A percentile compares a stretch with the other conserved stretches of the same genome.
phyloP scores from a whole-genome alignment of 1,139 yeast genomes.

The Debaryomyces subglobosus region DNA sequence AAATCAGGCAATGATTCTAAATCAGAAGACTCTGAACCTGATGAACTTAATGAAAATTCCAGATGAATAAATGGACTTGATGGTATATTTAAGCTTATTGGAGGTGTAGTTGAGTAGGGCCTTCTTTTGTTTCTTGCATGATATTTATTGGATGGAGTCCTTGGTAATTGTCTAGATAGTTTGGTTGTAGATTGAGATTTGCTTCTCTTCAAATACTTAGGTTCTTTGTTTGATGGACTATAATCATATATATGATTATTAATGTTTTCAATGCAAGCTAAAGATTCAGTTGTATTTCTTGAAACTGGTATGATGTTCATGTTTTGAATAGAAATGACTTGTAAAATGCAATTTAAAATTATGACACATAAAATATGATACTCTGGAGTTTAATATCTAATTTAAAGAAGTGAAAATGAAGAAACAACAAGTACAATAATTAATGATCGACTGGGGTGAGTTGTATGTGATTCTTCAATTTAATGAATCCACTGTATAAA shows the following conservation, averaged over 20 bases:
- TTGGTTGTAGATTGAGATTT: slow-evolving; percentile 9
- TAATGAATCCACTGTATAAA: slow-evolving; percentile 8
- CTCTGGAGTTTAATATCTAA: slow-evolving; percentile 1
- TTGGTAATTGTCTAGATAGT: slow-evolving; percentile 5
- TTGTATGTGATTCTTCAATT: slow-evolving; percentile 18
- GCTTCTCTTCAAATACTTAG: slow-evolving; percentile 9
- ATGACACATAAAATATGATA: slow-evolving; percentile 3
- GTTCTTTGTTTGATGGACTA: not conserved
- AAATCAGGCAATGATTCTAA: slow-evolving; percentile 43
- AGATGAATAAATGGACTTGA: slow-evolving; percentile 11
- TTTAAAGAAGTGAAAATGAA: slow-evolving; percentile 3
- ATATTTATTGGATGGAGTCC: slow-evolving; percentile 14
- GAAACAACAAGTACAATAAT: slow-evolving; percentile 3
- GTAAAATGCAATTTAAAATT: not conserved
- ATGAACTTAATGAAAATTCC: slow-evolving; percentile 23
- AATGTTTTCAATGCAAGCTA: slow-evolving; percentile 23
- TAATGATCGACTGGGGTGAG: slow-evolving; percentile 36
- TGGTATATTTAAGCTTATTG: slow-evolving; percentile 1
- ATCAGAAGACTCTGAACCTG: slow-evolving; percentile 26
- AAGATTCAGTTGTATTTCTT: slow-evolving; percentile 28
- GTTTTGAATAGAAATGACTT: slow-evolving; percentile 1
- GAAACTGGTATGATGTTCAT: slow-evolving; percentile 17
- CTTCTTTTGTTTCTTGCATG: slow-evolving; percentile 16
- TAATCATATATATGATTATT: slow-evolving; percentile 28
- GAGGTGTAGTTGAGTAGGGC: slow-evolving; percentile 3